Base-by-base conservation (phyloP, 495 filamentous ascomycete genomes). In the Podospora pseudoanserina region DNA sequence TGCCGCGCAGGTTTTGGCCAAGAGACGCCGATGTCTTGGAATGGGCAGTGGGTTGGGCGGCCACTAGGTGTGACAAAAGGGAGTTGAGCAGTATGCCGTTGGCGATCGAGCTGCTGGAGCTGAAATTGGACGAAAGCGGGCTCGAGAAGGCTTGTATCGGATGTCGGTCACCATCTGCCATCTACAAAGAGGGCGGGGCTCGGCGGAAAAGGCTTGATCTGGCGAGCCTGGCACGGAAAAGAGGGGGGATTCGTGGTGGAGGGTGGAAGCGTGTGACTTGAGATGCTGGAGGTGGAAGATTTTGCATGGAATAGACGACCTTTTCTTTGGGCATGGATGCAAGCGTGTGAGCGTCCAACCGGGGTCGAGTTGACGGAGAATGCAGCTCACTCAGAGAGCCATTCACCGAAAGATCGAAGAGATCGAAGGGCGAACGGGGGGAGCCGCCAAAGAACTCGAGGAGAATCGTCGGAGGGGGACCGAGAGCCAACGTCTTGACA, bases 131-230 rank as follows among this genome's bases (percentile, higher is more conserved):
- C 32, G 73, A 60, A 53, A 76, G 65, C 64, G 73, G 70, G 69
- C 71, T 78, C 66, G 72, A 60, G 63, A 72, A 73, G 62, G 88
- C 80, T 85, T 89, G 86, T 81, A 88, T 86, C 85, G 88, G 71
- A 71, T 77, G 90, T 80, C 88, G 87, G 84, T 90, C 87, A 89
- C 87, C 90, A 91, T 93, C 90, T 87, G 91, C 90, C 90, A 93
- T 93, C 86, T 88, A 90, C 66, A 69, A 71, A 54, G 39, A 63
- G 66, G 55, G 67, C 56, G 55, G 67, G 9, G 66, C 57, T 61
- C 53, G 53, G 58, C 58, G 49, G 64, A 63, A 30, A 55, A 49
- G 63, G 30, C 18, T 67, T 44, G 61, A 67, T 65, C 55, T 60
- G 68, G 55, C 28, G 55, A 68, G 49, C 62, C 64, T 39, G 62